Evolutionary conservation across 257 asterid genomes (phyloP).

Genomic region (Plantago elongata): DNA sequence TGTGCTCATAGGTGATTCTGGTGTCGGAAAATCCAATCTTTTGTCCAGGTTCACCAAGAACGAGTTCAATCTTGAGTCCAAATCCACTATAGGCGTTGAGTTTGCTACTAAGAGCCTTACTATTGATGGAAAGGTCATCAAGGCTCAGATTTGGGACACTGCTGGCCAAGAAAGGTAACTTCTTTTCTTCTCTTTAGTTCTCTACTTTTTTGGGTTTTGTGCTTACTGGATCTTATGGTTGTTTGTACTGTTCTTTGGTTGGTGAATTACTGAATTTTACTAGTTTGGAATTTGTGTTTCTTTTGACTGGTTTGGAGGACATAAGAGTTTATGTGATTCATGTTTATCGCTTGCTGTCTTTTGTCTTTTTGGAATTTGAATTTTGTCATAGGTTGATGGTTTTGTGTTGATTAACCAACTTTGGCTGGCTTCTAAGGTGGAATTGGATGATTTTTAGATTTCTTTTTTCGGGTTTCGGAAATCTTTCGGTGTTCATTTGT

Average conservation of each 20-base stretch:
- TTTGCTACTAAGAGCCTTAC: constrained; percentile 55
- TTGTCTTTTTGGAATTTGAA: too few relatives aligned
- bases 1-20: constrained; percentile 68
- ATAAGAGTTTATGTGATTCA: too few relatives aligned
- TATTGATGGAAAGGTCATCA: constrained; percentile 52
- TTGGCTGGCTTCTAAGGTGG: too few relatives aligned
- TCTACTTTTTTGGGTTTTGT: background rate
- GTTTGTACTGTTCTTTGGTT: background rate
- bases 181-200: background rate
- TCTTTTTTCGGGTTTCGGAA: too few relatives aligned
- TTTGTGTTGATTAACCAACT: too few relatives aligned
- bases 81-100: constrained; percentile 64
- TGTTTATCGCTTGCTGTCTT: too few relatives aligned
- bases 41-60: constrained; percentile 62
- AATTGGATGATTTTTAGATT: too few relatives aligned
- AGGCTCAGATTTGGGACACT: constrained; percentile 82
- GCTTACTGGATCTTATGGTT: background rate
- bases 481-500: too few relatives aligned
- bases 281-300: too few relatives aligned
- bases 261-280: background rate
- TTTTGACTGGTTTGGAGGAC: too few relatives aligned
- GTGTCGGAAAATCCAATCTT: constrained; percentile 69
- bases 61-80: constrained; percentile 64
- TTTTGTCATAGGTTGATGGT: too few relatives aligned
- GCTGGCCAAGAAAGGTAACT: constrained; percentile 74